Base-by-base conservation (phyloP, 2,329 filamentous ascomycete genomes). In the Pseudogymnoascus sp. region DNA sequence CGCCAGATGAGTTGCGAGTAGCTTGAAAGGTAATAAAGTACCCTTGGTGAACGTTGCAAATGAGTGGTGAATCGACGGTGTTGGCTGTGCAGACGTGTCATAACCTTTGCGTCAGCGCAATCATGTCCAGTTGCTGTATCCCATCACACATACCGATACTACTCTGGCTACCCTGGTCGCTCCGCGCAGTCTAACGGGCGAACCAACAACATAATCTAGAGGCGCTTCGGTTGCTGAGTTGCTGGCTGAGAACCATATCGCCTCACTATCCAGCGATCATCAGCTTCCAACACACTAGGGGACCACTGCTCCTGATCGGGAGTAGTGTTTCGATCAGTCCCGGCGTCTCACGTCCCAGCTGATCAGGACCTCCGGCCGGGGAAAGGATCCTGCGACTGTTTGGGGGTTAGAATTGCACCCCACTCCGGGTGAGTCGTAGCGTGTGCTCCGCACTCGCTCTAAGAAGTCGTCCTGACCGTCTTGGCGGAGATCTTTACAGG, bases 1-100 rank as follows among this genome's bases (percentile, higher is more conserved):
- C 28, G 16, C 50, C 28, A 56, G 10, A 21, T 34, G 28, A 56
- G 50, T 56, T 56, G 50, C 28, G 7, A 31, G 28, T 56, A 56
- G 50, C 50, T 56, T 56, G 25, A 56, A 34, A 56, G 50, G 50
- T 34, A 56, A 56, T 18, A 56, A 34, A 34, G n/a, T 56, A 56
- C 50, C n/a, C 50, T 56, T 8, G 50, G 4, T 16, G 46, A 56
- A 25, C 28, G 18, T 56, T 34, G 50, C n/a, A 56, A 56, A 18
- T 56, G 28, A 34, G 28, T 34, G 8, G 28, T 56, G 7, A 56
- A 34, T 56, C 11, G 50, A 14, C 50, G 18, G 18, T 34, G 50
- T 34, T 56, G 50, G 50, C 28, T 12, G 5, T 31, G 46, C 25
- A 53, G 25, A 18, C 25, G n/a, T 31, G 25, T 31, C 25, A n/a